Evolutionary conservation across 345 rosid species (phyloP).

Genomic region (Aegle marmelos): DNA sequence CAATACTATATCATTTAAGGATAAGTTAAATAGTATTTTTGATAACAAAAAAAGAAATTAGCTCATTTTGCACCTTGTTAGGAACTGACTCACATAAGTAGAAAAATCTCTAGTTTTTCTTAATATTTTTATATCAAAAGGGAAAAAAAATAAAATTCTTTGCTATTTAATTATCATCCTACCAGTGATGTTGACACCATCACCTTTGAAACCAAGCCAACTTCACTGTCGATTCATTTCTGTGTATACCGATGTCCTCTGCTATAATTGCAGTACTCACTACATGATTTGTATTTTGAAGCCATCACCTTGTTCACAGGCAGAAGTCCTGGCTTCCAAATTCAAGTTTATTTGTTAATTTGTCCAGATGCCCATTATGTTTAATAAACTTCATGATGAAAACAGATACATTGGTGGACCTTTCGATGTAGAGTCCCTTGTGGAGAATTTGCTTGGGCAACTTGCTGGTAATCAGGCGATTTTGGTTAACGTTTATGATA

Average conservation of each 20-base stretch:
- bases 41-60: background rate
- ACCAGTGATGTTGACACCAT: background rate
- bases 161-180: background rate
- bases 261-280: background rate
- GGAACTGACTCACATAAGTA: background rate
- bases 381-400: constrained; percentile 16
- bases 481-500: constrained; percentile 86
- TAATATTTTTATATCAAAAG: background rate
- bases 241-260: background rate
- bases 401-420: constrained; percentile 97
- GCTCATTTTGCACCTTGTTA: background rate
- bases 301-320: background rate
- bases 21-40: background rate
- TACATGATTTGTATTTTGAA: background rate
- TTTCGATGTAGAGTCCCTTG: constrained; percentile 98
- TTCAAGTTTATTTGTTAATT: background rate
- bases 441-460: constrained; percentile 94
- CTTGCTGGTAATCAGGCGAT: constrained; percentile 95
- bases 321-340: constrained; percentile 9
- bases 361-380: background rate
- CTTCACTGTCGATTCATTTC: background rate
- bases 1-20: background rate
- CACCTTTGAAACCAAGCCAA: background rate
- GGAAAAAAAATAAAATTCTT: background rate
- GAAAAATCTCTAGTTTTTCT: background rate